Percentiles rank a stretch among this genome's conserved stretches.
Evolutionary conservation across 1,284 basidiomycete species (phyloP).

Genomic region (Sanghuangporus baumii): DNA sequence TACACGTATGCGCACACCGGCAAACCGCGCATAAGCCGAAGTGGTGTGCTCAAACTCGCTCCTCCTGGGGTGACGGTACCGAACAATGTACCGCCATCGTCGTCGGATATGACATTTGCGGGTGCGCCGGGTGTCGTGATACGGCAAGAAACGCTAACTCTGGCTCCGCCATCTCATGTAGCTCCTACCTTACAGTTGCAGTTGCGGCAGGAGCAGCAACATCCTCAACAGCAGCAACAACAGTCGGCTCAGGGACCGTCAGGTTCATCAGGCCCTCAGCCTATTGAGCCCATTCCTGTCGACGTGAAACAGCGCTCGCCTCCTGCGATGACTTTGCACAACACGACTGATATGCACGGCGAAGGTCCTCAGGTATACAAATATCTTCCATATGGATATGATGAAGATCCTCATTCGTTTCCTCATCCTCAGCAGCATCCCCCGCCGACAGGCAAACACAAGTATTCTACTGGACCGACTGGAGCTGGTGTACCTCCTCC

Average conservation of each 20-base stretch:
- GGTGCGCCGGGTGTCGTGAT: conserved; percentile 1
- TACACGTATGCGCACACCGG: conserved; percentile 1
- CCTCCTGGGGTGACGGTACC: conserved; percentile 18
- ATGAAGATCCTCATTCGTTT: not conserved
- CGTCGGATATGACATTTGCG: conserved; percentile 5
- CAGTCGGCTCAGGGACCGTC: not conserved
- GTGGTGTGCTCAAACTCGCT: conserved; percentile 16
- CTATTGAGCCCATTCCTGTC: not conserved
- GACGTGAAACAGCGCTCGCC: not conserved
- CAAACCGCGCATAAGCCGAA: conserved; percentile 4
- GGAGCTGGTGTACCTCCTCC: conserved; percentile 11
- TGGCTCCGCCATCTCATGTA: conserved; percentile 4
- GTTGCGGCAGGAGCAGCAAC: conserved; percentile 1
- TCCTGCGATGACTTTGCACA: conserved; percentile 1
- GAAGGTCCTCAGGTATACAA: not conserved
- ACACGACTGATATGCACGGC: not conserved
- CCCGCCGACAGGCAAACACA: conserved; percentile 3
- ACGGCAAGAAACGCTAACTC: conserved; percentile 7
- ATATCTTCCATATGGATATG: not conserved
- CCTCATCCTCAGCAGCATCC: conserved; percentile 2
- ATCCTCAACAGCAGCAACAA: not conserved
- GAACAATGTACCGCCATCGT: conserved; percentile 9
- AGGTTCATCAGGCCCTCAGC: not conserved
- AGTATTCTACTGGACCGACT: conserved; percentile 9
- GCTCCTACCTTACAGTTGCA: not conserved